phyloP scores from a whole-genome alignment of 768 basidiomycete genomes.

The Macrolepiota albuminosa region DNA sequence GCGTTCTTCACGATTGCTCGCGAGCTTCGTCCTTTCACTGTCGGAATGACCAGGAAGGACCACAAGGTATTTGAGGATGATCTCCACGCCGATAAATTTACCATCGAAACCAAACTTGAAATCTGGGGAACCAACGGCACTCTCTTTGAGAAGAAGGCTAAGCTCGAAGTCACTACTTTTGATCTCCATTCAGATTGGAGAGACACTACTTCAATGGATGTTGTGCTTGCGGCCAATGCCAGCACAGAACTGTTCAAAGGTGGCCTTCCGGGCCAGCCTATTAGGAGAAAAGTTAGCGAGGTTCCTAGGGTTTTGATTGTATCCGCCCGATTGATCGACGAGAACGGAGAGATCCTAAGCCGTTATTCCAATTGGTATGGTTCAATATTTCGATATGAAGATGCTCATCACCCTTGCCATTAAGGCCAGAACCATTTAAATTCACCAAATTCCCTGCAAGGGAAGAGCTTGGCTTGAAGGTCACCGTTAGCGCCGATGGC shows the following conservation, averaged over 20 bases:
- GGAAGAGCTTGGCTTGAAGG: conserved; percentile 53
- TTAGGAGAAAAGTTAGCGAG: conserved; percentile 60
- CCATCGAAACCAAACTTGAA: conserved; percentile 63
- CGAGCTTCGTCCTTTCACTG: conserved; percentile 75
- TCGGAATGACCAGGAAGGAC: conserved; percentile 83
- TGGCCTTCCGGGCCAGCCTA: conserved; percentile 66
- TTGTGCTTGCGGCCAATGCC: conserved; percentile 63
- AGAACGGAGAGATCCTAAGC: conserved; percentile 51
- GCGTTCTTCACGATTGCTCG: conserved; percentile 84
- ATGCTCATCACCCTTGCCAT: background rate
- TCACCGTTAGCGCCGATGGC: conserved; percentile 46
- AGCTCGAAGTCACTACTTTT: conserved; percentile 61
- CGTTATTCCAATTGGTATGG: conserved; percentile 73
- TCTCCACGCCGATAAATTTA: conserved; percentile 61
- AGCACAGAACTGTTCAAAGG: conserved; percentile 83
- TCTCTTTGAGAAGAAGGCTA: conserved; percentile 49
- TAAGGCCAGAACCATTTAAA: conserved; percentile 94
- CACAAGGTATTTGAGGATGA: conserved; percentile 51
- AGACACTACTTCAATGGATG: conserved; percentile 42
- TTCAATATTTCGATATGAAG: conserved; percentile 2
- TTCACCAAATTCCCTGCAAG: conserved; percentile 76
- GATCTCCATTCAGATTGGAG: conserved; percentile 63
- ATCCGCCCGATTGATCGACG: conserved; percentile 62
- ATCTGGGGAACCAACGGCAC: conserved; percentile 89
- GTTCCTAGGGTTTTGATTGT: conserved; percentile 64